Base-by-base conservation (phyloP, 139 green algal species). In the Pedinophyceae sp. region DNA sequence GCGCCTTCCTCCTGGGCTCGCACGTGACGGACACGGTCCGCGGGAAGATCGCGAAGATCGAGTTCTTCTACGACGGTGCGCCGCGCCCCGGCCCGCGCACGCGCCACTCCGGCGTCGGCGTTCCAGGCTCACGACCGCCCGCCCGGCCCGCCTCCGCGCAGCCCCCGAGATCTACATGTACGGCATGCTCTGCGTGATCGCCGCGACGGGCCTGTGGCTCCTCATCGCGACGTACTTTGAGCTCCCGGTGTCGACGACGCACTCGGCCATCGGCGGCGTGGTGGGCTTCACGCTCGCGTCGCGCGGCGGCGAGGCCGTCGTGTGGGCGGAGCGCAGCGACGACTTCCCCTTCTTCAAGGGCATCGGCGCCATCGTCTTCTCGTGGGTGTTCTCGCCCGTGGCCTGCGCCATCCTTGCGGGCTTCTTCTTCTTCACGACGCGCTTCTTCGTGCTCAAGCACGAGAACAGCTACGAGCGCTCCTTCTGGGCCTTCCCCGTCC, bases 221-320 rank as follows among this genome's bases (percentile, higher is more conserved):
- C 30, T 64, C 27, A 1, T 75, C 28, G 66, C 68, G 39, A 63
- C 74, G 27, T 67, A 77, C 59, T 34, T 79, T 7, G 62, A 68
- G 41, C 58, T 79, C 26, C 67, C 82, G 3, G 77, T 85, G 24
- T 79, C 67, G 22, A 80, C 66, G 18, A 84, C 75, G 18, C 75
- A 80, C 52, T 66, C 71, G 45, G 72, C 71, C 48, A 72, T 71
- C 50, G 70, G 68, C 26, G 61, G 52, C 27, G 68, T 80, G 46
- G 65, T 80, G 20, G 71, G 71, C 45, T 70, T 79, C 38, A 46
- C 61, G 1, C 27, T 73, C 24, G 50, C 59, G 0, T 62, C 55
- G 27, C 52, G 45, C 23, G 71, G 67, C 29, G n/a, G 2, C 6
- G 18, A 57, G 22, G 67, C 54, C 13, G 67, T 75, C 1, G 54